Evolutionary conservation across 495 filamentous ascomycete genomes (phyloP), one percentile per base, ranked within the genome.

Genomic region (Margaritispora aquatica): DNA sequence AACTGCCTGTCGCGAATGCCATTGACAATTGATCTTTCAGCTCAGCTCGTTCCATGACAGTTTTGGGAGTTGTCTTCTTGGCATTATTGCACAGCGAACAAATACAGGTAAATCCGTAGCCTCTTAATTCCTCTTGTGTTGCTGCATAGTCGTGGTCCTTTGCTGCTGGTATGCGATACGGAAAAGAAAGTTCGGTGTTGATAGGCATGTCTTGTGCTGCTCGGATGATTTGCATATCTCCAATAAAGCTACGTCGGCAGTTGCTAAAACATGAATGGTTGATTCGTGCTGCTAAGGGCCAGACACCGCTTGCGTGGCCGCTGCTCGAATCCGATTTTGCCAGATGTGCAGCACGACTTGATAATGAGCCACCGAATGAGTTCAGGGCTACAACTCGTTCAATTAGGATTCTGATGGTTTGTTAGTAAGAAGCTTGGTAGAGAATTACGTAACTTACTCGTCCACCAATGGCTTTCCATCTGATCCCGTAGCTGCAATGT

Each of bases 171-270:
- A 44, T 68, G 72, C 65, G 13, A 26, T 64, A 64, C 24, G 55
- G 55, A 50, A 59, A 61, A 3, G 71, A 76, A 21, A 87, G 46
- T 59, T 86, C 83, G 10, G 79, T 78, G 54, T 77, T 69, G 0
- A 69, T 51, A 5, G 67, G 63, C 5, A 87, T 65, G 64, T 81
- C 70, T 17, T 60, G 59, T 9, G 71, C 62, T 0, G 83, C 81
- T 15, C 82, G 78, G 36, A 83, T 61, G 50, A 85, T 71, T 68
- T 77, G 74, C 72, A 87, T 75, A 61, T 86, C 83, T 44, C 83
- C 81, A 59, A 85, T 80, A 68, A 84, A 85, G 26, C 73, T 66
- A 26, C 79, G 75, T 1, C 58, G 51, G 21, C 67, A 66, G 62
- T 79, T 85, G 26, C 65, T 63, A 49, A 73, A 3, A 63, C 82